phyloP scores from a whole-genome alignment of 108 stramenopile genomes.

The Chaetoceros tenuissimus region DNA sequence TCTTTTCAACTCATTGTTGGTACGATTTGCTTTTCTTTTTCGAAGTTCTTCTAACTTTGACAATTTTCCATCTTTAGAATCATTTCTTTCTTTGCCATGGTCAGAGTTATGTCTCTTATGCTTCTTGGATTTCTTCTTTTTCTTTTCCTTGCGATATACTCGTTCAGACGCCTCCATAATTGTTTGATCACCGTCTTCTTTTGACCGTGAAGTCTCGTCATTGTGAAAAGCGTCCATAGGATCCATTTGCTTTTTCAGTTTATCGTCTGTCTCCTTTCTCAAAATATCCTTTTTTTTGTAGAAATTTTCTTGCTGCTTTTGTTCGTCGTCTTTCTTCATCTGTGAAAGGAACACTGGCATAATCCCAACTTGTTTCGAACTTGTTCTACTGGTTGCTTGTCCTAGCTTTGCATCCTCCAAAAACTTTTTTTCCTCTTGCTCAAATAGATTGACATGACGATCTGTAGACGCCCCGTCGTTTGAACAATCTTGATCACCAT shows the following conservation, averaged over 20 bases:
- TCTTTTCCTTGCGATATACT: background rate
- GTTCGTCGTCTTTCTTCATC: background rate
- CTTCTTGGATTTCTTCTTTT: background rate
- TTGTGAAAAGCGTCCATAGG: background rate
- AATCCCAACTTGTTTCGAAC: background rate
- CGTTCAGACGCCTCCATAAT: no score
- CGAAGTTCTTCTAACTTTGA: background rate
- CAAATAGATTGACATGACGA: constrained; percentile 37
- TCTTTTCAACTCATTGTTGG: background rate
- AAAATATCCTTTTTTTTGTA: background rate
- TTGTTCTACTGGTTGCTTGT: background rate
- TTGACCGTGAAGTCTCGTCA: no score
- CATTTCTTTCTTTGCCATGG: background rate
- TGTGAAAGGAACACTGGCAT: background rate
- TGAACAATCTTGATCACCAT: background rate
- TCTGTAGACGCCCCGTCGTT: background rate
- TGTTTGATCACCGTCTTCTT: no score
- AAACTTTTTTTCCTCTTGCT: constrained; percentile 20
- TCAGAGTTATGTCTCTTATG: no score
- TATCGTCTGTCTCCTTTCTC: background rate
- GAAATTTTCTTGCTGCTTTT: background rate
- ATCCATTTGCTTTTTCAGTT: background rate
- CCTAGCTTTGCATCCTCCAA: background rate
- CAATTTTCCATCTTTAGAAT: background rate
- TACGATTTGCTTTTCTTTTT: background rate